A percentile compares a stretch with the other conserved stretches of the same genome.
Conservation (phyloP, 306 rosid genomes). For the Malus sylvestris region DNA sequence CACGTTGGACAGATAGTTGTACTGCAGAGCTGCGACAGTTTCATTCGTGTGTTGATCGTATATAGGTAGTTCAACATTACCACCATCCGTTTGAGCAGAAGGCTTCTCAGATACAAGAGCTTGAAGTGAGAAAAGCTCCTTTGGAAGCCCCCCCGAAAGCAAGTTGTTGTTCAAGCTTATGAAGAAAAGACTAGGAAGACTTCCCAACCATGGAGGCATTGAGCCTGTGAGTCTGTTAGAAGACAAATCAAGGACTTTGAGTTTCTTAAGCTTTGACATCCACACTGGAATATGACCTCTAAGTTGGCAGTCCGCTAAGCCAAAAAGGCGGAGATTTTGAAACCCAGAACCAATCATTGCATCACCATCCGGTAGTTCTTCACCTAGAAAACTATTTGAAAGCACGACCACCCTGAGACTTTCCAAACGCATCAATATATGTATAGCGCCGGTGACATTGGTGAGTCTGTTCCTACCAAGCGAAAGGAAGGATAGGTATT, state of each 20-base stretch:
- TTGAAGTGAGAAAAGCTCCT: not conserved
- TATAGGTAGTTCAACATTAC: not conserved
- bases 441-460: not conserved
- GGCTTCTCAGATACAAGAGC: not conserved
- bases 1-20: too few relatives aligned
- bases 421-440: not conserved
- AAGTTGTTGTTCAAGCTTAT: not conserved
- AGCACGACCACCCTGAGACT: not conserved
- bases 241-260: not conserved
- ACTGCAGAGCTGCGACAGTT: too few relatives aligned
- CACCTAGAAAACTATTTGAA: not conserved
- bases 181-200: not conserved
- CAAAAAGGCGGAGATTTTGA: not conserved
- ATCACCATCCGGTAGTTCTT: not conserved
- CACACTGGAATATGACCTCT: not conserved
- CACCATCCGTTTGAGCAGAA: not conserved
- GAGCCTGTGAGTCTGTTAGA: not conserved
- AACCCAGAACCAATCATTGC: too few relatives aligned
- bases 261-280: not conserved
- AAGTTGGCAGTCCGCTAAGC: rapidly evolving
- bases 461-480: not conserved
- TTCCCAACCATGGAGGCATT: not conserved
- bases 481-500: not conserved
- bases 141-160: not conserved
- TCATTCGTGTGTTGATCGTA: too few relatives aligned